Evolutionary conservation across 345 rosid species (phyloP).

Genomic region (Moricandia moricandioides): DNA sequence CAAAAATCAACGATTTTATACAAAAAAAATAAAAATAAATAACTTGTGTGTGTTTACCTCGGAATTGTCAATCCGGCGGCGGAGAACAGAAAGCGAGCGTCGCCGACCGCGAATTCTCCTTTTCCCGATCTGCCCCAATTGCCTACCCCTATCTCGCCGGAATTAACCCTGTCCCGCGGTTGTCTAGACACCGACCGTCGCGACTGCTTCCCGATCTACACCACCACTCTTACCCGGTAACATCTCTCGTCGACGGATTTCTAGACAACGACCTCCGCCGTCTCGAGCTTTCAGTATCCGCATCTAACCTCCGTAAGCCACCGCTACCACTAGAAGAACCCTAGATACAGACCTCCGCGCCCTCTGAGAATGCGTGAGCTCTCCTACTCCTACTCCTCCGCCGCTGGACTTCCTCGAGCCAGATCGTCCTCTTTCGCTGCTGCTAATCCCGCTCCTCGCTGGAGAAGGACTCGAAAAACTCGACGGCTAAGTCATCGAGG

Average conservation of each 20-base stretch:
- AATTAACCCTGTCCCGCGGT: conserved; percentile 16
- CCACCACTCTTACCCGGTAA: conserved; percentile 7
- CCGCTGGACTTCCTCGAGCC: conserved; percentile 32
- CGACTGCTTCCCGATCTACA: not conserved
- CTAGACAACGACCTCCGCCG: conserved; percentile 74
- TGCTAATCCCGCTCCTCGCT: conserved; percentile 32
- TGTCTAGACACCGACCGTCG: conserved; percentile 37
- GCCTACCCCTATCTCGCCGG: conserved; percentile 30
- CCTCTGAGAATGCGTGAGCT: conserved; percentile 45
- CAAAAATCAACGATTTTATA: not conserved
- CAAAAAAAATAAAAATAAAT: too few relatives aligned
- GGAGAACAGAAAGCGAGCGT: conserved; percentile 71
- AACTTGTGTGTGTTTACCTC: conserved; percentile 47
- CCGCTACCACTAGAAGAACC: conserved; percentile 47
- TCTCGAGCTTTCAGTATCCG: conserved; percentile 45
- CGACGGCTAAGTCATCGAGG: conserved; percentile 77
- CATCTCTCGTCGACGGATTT: conserved; percentile 13
- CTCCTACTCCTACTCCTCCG: conserved; percentile 6
- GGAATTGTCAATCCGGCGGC: conserved; percentile 63
- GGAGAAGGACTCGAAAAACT: conserved; percentile 58
- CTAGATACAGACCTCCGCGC: conserved; percentile 91
- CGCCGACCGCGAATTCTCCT: conserved; percentile 38
- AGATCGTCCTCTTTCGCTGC: conserved; percentile 53
- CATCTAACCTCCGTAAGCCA: conserved; percentile 41
- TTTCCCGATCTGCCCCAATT: conserved; percentile 40